Evolutionary conservation across 2,329 filamentous ascomycete species (phyloP).

Genomic region (Lecanoromycetidae sp.): DNA sequence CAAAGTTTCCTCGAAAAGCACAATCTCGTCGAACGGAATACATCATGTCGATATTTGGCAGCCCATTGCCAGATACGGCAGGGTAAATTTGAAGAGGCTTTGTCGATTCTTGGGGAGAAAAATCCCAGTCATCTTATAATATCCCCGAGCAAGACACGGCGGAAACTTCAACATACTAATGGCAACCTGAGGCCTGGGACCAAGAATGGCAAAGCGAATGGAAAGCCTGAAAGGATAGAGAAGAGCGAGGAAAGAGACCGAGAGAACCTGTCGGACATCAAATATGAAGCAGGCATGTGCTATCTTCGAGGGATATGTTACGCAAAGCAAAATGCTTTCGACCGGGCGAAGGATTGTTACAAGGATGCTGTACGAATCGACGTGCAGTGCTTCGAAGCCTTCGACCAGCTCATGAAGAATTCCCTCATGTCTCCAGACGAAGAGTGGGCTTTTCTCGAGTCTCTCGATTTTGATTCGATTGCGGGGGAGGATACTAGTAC

Average conservation of each 20-base stretch:
- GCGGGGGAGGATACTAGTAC: constrained; percentile 48
- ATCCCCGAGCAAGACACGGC: constrained; percentile 48
- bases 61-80: constrained; percentile 93
- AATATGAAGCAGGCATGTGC: constrained; percentile 95
- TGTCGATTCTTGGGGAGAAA: constrained; percentile 75
- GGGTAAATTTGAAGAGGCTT: constrained; percentile 75
- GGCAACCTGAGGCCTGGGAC: constrained; percentile 39
- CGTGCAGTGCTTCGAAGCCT: constrained; percentile 95
- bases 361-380: constrained; percentile 95
- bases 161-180: constrained; percentile 59
- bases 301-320: constrained; percentile 88
- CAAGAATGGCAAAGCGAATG: constrained; percentile 34
- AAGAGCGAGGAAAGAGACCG: constrained; percentile 49
- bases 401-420: constrained; percentile 96
- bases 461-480: constrained; percentile 80
- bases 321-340: constrained; percentile 93
- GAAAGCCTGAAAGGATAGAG: constrained; percentile 41
- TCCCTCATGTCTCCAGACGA: constrained; percentile 79
- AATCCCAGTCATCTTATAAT: constrained; percentile 83
- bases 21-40: constrained; percentile 67
- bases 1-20: constrained; percentile 74
- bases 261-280: constrained; percentile 62
- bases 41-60: constrained; percentile 82
- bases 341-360: constrained; percentile 95
- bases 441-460: constrained; percentile 79